Evolutionary conservation across 1,284 basidiomycete species (phyloP).

Genomic region (Trichosporon faecale): DNA sequence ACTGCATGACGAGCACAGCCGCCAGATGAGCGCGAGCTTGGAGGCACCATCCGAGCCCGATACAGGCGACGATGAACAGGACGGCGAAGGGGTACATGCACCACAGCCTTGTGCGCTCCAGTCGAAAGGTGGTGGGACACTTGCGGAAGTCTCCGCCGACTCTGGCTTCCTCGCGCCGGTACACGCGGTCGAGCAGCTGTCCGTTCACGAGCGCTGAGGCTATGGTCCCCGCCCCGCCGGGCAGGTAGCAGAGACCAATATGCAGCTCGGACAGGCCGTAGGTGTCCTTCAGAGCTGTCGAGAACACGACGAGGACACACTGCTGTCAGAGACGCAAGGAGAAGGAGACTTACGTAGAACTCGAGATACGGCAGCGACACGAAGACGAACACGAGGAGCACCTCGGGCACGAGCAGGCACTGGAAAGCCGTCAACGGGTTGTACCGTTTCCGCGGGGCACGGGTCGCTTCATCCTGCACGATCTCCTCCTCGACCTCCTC

Average conservation of each 20-base stretch:
- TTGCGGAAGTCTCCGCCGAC: slow-evolving; percentile 44
- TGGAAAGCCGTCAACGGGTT: slow-evolving; percentile 43
- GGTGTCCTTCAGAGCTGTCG: slow-evolving; percentile 42
- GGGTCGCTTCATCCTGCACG: not conserved
- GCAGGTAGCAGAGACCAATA: slow-evolving; percentile 52
- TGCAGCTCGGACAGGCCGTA: slow-evolving; percentile 46
- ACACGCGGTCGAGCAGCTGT: slow-evolving; percentile 45
- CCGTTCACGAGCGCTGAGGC: slow-evolving; percentile 41
- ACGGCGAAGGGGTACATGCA: slow-evolving; percentile 37
- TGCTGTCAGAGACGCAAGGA: not conserved
- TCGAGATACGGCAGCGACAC: slow-evolving; percentile 47
- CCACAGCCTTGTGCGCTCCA: slow-evolving; percentile 40
- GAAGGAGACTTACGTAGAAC: slow-evolving; percentile 43
- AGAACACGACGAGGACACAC: slow-evolving; percentile 33
- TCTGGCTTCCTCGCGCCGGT: slow-evolving; percentile 38
- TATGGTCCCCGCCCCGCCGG: slow-evolving; percentile 44
- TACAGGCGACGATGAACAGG: slow-evolving; percentile 29
- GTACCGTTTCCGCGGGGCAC: slow-evolving; percentile 41
- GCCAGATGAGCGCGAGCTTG: slow-evolving; percentile 37
- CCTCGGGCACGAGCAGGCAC: slow-evolving; percentile 47
- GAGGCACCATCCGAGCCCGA: slow-evolving; percentile 43
- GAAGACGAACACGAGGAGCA: slow-evolving; percentile 41
- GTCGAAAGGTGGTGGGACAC: slow-evolving; percentile 37
- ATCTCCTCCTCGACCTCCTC: not conserved
- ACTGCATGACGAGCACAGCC: slow-evolving; percentile 35